Evolutionary conservation across 2,329 filamentous ascomycete species (phyloP).

Genomic region (Phaeoacremonium minimum): DNA sequence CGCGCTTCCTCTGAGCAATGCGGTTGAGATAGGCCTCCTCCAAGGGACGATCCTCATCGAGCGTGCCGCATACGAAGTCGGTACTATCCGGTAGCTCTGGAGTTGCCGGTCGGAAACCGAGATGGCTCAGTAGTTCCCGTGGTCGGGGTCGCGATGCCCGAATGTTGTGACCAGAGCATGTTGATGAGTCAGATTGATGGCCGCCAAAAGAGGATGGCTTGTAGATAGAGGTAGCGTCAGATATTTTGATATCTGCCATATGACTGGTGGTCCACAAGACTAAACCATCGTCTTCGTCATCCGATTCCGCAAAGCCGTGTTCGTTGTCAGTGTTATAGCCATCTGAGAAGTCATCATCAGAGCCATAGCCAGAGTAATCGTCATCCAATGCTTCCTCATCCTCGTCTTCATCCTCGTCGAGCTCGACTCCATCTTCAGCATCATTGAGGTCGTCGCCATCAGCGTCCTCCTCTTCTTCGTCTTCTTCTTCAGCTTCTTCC

Average conservation of each 20-base stretch:
- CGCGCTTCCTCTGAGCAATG: conserved; percentile 73
- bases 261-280: conserved; percentile 50
- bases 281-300: conserved; percentile 66
- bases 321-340: conserved; percentile 76
- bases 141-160: conserved; percentile 14
- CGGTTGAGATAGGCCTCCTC: conserved; percentile 90
- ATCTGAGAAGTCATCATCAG: conserved; percentile 48
- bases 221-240: conserved; percentile 26
- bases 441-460: conserved; percentile 41
- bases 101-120: conserved; percentile 61
- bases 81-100: conserved; percentile 93
- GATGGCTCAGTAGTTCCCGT: conserved; percentile 27
- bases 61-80: conserved; percentile 96
- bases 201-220: conserved; percentile 37
- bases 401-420: conserved; percentile 45
- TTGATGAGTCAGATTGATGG: conserved; percentile 58
- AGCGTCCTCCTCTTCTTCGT: conserved; percentile 33
- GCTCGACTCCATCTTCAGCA: conserved; percentile 41
- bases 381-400: conserved; percentile 51
- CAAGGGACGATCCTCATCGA: conserved; percentile 91
- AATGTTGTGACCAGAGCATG: conserved; percentile 33
- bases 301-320: conserved; percentile 64
- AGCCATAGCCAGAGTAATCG: conserved; percentile 58
- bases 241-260: conserved; percentile 29
- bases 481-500: conserved; percentile 48